Conservation (phyloP, 192 early-diverging fungal genomes). For the Lunasporangiospora selenospora region DNA sequence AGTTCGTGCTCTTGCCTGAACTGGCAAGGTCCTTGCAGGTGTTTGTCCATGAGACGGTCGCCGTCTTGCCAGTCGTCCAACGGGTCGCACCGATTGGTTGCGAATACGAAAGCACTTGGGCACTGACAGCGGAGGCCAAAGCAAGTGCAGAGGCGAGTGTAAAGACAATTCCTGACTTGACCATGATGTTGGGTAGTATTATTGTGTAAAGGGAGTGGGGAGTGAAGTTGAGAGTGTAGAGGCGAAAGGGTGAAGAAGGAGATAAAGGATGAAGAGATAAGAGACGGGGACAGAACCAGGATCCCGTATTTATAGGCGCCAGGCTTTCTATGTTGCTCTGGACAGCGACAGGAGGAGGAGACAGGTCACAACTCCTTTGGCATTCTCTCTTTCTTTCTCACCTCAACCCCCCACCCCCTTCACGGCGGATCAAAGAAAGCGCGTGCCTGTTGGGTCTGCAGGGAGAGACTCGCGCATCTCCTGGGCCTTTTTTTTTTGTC, state of each 20-base stretch:
- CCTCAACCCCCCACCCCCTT: too few relatives aligned
- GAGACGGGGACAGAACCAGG: too few relatives aligned
- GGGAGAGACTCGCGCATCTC: too few relatives aligned
- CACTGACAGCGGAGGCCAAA: conserved; percentile 20
- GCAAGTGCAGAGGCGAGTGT: conserved; percentile 15
- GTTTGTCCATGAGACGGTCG: conserved; percentile 25
- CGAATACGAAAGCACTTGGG: conserved; percentile 15
- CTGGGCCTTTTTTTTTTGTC: too few relatives aligned
- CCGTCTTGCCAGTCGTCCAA: conserved; percentile 21
- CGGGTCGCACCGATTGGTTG: conserved; percentile 8
- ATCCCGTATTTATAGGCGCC: too few relatives aligned
- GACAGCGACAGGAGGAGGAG: too few relatives aligned
- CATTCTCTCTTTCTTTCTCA: too few relatives aligned
- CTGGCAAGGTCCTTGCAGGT: conserved; percentile 4
- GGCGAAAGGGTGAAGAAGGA: neutral
- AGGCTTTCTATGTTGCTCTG: too few relatives aligned
- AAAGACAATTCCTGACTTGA: conserved; percentile 10
- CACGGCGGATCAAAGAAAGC: too few relatives aligned
- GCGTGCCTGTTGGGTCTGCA: too few relatives aligned
- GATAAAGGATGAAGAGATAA: neutral
- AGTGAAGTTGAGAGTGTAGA: neutral
- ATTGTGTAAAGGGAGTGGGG: neutral
- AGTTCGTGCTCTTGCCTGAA: conserved; percentile 35
- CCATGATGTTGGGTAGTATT: neutral
- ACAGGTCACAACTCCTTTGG: too few relatives aligned